Conservation (phyloP, 2,329 filamentous ascomycete genomes). For the Nemania sp. region DNA sequence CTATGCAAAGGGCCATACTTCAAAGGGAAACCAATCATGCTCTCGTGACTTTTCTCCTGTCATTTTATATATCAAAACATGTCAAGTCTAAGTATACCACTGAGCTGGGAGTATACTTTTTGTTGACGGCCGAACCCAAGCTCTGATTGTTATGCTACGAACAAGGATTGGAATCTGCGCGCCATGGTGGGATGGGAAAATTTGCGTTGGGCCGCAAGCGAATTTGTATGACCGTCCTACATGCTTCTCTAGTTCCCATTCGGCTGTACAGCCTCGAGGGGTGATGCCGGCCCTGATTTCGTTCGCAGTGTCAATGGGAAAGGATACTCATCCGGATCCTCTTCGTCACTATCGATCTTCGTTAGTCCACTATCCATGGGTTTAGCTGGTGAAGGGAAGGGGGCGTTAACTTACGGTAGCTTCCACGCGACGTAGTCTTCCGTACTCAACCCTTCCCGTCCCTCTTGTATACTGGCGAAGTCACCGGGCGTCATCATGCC, state of each 20-base stretch:
- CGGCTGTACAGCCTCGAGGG: conserved; percentile 57
- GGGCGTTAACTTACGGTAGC: conserved; percentile 80
- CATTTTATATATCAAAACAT: not conserved
- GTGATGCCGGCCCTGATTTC: conserved; percentile 57
- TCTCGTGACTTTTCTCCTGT: not conserved
- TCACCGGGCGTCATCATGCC: conserved; percentile 99
- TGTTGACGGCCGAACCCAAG: not conserved
- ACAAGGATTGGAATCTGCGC: not conserved
- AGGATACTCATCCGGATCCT: conserved; percentile 82
- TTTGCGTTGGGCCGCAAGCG: not conserved
- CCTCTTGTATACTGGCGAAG: conserved; percentile 95
- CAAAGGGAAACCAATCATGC: conserved; percentile 22
- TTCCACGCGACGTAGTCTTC: conserved; percentile 99
- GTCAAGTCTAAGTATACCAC: not conserved
- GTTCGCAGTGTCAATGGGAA: conserved; percentile 69
- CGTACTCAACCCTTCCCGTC: conserved; percentile 89
- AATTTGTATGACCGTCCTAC: not conserved
- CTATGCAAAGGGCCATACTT: conserved; percentile 35
- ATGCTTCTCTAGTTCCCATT: conserved; percentile 54
- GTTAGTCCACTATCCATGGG: conserved; percentile 47
- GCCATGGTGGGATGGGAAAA: not conserved
- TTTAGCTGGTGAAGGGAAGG: not conserved
- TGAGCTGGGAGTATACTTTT: not conserved
- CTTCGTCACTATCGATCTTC: conserved; percentile 76
- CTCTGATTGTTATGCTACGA: not conserved